Evolutionary conservation across 352 stramenopile species (phyloP).

Genomic region (Saprolegnia diclina): DNA sequence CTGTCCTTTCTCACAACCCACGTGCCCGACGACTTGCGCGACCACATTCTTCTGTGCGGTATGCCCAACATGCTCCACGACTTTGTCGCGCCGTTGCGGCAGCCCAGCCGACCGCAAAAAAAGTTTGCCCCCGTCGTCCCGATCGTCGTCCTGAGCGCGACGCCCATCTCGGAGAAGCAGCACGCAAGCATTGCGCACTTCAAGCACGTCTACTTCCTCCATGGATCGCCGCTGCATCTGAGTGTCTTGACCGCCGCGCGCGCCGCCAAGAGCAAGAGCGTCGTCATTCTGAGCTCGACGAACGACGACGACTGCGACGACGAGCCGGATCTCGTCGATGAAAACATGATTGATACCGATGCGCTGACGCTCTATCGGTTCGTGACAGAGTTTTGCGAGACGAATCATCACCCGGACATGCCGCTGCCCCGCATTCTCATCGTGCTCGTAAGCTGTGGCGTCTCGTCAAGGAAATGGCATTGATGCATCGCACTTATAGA

Average conservation of each 20-base stretch:
- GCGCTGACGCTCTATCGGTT: slow-evolving; percentile 71
- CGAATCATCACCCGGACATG: slow-evolving; percentile 22
- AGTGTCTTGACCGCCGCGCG: slow-evolving; percentile 44
- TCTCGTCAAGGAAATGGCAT: background rate
- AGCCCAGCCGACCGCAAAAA: slow-evolving; percentile 13
- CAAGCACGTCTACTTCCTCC: slow-evolving; percentile 48
- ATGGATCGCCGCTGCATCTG: slow-evolving; percentile 57
- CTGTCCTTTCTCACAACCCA: background rate
- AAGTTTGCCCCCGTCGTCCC: slow-evolving; percentile 25
- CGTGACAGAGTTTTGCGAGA: slow-evolving; percentile 59
- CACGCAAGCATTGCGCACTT: slow-evolving; percentile 24
- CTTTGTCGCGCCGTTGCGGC: slow-evolving; percentile 46
- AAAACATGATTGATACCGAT: slow-evolving; percentile 74
- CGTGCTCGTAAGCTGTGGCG: slow-evolving; percentile 23
- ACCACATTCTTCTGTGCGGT: slow-evolving; percentile 59
- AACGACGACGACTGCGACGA: slow-evolving; percentile 27
- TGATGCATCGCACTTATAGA: slow-evolving; percentile 5
- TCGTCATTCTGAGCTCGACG: slow-evolving; percentile 53
- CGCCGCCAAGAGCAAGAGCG: slow-evolving; percentile 56
- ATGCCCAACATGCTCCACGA: slow-evolving; percentile 54
- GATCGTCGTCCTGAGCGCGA: slow-evolving; percentile 27
- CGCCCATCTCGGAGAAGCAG: slow-evolving; percentile 21
- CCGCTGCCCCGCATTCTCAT: slow-evolving; percentile 5
- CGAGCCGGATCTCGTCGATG: slow-evolving; percentile 42
- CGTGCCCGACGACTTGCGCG: slow-evolving; percentile 31